These are phyloP conservation scores for Goffeauzyma gilvescens DNA, from an alignment of 768 basidiomycete species.

Conservation along the genomic window DNA sequence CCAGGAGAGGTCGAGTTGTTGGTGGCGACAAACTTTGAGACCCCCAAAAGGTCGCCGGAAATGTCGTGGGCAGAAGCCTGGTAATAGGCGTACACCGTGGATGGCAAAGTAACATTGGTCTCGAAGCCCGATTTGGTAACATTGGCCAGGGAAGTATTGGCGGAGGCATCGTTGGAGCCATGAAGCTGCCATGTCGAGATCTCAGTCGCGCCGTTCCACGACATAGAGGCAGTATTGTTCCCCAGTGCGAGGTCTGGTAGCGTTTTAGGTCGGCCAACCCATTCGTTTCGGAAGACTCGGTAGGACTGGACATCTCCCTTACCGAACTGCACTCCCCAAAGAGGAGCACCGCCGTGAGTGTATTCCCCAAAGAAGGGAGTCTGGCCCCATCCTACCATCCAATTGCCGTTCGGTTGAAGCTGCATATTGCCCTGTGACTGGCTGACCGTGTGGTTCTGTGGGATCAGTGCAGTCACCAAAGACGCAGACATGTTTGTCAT, in stretches of 20 bases:
- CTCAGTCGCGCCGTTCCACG: conserved; percentile 27
- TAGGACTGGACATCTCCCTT: conserved; percentile 17
- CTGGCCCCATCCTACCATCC: conserved; percentile 19
- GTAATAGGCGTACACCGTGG: conserved; percentile 1
- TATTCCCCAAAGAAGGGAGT: conserved; percentile 16
- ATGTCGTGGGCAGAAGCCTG: conserved; percentile 4
- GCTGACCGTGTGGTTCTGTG: conserved; percentile 7
- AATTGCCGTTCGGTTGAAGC: conserved; percentile 11
- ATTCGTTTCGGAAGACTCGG: conserved; percentile 11
- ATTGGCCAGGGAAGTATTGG: conserved; percentile 4
- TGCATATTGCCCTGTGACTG: conserved; percentile 15
- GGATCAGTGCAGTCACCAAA: conserved; percentile 6
- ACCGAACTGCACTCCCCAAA: conserved; percentile 17
- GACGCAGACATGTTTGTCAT: conserved; percentile 12
- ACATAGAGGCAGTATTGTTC: conserved; percentile 11
- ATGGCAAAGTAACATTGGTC: conserved; percentile 6
- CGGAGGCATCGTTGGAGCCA: conserved; percentile 9
- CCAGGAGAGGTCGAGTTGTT: background rate
- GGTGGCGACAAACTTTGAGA: background rate
- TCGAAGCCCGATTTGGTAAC: conserved; percentile 15
- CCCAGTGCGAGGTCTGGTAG: conserved; percentile 8
- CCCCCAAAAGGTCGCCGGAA: background rate
- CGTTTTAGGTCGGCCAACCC: conserved; percentile 12
- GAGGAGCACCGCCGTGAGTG: conserved; percentile 9
- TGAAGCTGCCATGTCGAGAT: conserved; percentile 10